These are phyloP conservation scores for Clarireedia homoeocarpa DNA, from an alignment of 2,329 filamentous ascomycete species.

Conservation along the genomic window DNA sequence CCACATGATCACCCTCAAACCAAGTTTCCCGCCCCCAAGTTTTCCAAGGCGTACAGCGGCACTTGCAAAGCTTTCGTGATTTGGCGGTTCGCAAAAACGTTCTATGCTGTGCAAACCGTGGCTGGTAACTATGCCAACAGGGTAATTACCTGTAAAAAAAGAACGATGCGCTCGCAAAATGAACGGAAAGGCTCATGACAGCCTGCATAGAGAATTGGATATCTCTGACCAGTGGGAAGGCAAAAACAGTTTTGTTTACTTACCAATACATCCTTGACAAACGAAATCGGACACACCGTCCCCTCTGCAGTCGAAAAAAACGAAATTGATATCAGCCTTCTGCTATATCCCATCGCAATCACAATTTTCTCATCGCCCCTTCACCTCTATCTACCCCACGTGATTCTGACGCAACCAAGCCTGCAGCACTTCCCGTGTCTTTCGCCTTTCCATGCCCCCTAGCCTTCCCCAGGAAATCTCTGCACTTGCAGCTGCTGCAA, in stretches of 20 bases:
- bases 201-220: slow-evolving; percentile 1
- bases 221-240: not conserved
- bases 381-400: not conserved
- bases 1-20: slow-evolving; percentile 6
- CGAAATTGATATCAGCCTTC: slow-evolving; percentile 1
- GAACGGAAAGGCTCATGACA: slow-evolving; percentile 1
- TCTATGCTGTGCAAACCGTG: not conserved
- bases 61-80: not conserved
- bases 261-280: slow-evolving; percentile 78
- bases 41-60: not conserved
- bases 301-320: slow-evolving; percentile 49
- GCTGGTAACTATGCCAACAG: slow-evolving; percentile 6
- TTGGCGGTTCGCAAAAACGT: not conserved
- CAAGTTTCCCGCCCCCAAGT: slow-evolving; percentile 4
- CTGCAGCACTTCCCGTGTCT: not conserved
- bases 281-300: slow-evolving; percentile 75
- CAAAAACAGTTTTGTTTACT: not conserved
- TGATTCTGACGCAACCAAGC: not conserved
- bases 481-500: not conserved
- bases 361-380: not conserved
- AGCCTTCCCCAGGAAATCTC: not conserved
- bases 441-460: no score
- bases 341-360: not conserved
- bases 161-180: not conserved
- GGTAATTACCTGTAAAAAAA: not conserved